Percentiles rank a stretch among this genome's conserved stretches.
These are phyloP conservation scores for Cladobotryum protrusum DNA, from an alignment of 2,329 filamentous ascomycete genomes.

Conservation along the genomic window DNA sequence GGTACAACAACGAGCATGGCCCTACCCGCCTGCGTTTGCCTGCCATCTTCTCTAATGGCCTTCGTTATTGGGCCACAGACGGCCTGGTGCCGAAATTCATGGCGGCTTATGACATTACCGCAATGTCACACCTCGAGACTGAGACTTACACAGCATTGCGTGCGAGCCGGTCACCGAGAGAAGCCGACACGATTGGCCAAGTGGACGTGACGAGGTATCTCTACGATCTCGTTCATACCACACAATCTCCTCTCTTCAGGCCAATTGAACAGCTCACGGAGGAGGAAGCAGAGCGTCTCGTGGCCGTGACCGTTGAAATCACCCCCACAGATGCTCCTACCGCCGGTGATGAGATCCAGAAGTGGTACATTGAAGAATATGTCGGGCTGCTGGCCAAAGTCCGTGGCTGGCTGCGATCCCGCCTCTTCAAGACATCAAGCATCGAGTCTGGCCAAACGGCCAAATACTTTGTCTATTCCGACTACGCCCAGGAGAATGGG, in stretches of 20 bases:
- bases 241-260: conserved; percentile 50
- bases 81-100: conserved; percentile 60
- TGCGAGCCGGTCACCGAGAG: conserved; percentile 47
- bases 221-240: conserved; percentile 58
- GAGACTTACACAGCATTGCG: conserved; percentile 64
- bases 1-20: conserved; percentile 93
- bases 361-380: conserved; percentile 74
- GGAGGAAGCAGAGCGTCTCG: conserved; percentile 51
- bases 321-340: conserved; percentile 43
- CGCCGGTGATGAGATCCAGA: conserved; percentile 49
- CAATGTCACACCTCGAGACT: conserved; percentile 64
- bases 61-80: conserved; percentile 69
- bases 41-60: conserved; percentile 67
- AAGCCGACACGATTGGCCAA: conserved; percentile 48
- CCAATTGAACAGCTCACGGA: conserved; percentile 55
- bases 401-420: conserved; percentile 71
- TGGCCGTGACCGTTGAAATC: conserved; percentile 58
- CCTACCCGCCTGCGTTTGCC: conserved; percentile 71
- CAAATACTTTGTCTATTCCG: conserved; percentile 61
- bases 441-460: conserved; percentile 49
- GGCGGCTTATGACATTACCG: conserved; percentile 74
- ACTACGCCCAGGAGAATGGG: conserved; percentile 63
- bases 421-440: conserved; percentile 61
- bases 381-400: conserved; percentile 64
- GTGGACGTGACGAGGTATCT: conserved; percentile 63